Evolutionary conservation across 2,329 filamentous ascomycete species (phyloP).

Genomic region (Colletotrichum sp.): DNA sequence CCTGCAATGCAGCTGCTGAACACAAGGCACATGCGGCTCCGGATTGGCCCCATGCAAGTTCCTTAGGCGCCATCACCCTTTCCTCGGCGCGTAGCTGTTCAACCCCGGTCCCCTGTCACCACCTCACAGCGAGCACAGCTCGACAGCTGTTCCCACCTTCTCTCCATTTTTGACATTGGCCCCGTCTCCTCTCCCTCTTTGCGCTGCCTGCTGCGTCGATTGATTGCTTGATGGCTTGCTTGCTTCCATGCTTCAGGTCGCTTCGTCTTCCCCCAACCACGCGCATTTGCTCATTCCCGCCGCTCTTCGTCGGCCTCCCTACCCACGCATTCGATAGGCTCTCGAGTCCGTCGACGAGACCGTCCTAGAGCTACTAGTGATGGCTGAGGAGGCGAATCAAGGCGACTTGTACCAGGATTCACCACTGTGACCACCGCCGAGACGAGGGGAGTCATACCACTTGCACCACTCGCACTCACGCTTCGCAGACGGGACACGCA

Average conservation of each 20-base stretch:
- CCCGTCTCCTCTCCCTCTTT: not conserved
- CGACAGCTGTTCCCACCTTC: not conserved
- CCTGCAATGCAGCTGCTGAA: constrained; percentile 17
- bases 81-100: constrained; percentile 25
- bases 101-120: constrained; percentile 15
- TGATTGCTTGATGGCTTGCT: not conserved
- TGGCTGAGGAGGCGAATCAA: constrained; percentile 14
- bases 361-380: constrained; percentile 4
- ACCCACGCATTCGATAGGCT: constrained; percentile 10
- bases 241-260: not conserved
- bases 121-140: not conserved
- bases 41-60: constrained; percentile 25
- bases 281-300: constrained; percentile 11
- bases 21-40: constrained; percentile 25
- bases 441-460: constrained; percentile 15
- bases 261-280: constrained; percentile 9
- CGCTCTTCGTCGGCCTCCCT: not conserved
- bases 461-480: not conserved
- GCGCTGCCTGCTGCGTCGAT: not conserved
- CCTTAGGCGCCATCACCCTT: constrained; percentile 25
- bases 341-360: not conserved
- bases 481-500: not conserved
- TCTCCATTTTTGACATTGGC: not conserved
- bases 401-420: constrained; percentile 11
- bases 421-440: constrained; percentile 5